These are phyloP conservation scores for Phyllosticta citrichinensis DNA, from an alignment of 2,329 filamentous ascomycete genomes.

Conservation along the genomic window DNA sequence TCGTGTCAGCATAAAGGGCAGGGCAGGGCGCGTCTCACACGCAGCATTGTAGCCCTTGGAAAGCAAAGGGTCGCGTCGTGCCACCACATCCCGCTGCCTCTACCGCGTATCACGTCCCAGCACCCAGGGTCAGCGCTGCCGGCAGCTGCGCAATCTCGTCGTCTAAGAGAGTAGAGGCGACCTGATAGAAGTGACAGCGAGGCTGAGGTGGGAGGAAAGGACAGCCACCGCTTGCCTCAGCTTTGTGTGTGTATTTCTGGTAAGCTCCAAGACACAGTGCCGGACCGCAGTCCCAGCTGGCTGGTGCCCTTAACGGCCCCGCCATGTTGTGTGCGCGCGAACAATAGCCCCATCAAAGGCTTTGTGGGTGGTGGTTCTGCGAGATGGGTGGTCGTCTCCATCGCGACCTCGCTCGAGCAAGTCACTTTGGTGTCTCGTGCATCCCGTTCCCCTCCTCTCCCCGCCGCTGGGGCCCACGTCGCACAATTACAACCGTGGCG, in stretches of 20 bases:
- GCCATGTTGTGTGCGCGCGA: background rate
- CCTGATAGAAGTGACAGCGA: background rate
- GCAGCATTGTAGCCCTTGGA: background rate
- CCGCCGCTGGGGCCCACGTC: background rate
- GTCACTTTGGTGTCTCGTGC: background rate
- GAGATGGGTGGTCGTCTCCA: background rate
- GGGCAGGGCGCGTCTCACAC: background rate
- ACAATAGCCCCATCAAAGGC: background rate
- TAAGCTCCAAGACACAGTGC: background rate
- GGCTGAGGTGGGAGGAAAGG: background rate
- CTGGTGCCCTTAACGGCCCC: background rate
- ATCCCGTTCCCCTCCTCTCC: background rate
- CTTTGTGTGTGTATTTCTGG: background rate
- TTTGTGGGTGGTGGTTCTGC: background rate
- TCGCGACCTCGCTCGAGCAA: background rate
- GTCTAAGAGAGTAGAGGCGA: background rate
- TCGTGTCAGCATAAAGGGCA: background rate
- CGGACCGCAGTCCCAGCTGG: background rate
- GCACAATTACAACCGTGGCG: background rate
- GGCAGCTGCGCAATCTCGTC: background rate
- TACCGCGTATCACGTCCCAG: background rate
- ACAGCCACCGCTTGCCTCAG: background rate
- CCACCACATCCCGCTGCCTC: background rate
- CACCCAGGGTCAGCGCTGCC: background rate
- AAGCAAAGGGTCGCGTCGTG: background rate